A percentile compares a stretch with the other conserved stretches of the same genome.
These are phyloP conservation scores for Warburgia ugandensis DNA, from an alignment of 164 flowering plant genomes.

Conservation along the genomic window DNA sequence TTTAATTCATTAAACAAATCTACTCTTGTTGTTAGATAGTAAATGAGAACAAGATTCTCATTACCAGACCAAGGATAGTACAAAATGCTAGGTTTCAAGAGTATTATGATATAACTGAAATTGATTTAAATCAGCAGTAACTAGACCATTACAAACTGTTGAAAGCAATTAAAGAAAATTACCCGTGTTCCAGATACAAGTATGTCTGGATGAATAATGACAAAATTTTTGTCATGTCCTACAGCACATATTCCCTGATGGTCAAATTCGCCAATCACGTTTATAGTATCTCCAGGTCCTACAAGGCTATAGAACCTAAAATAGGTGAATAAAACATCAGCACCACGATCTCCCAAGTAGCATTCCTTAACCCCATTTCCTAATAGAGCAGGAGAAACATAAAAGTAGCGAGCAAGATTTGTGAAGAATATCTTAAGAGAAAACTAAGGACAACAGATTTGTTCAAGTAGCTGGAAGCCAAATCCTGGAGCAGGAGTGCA, in stretches of 20 bases:
- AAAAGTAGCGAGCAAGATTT: too few species aligned
- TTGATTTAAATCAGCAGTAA: background rate
- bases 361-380: too few species aligned
- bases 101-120: too few species aligned
- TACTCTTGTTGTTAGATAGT: background rate
- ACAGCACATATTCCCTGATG: slow-evolving; percentile 68
- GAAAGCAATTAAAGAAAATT: slow-evolving; percentile 12
- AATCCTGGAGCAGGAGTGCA: too few species aligned
- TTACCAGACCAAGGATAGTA: background rate
- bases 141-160: background rate
- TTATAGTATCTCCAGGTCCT: slow-evolving; percentile 87
- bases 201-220: slow-evolving; percentile 82
- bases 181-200: slow-evolving; percentile 93
- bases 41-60: background rate
- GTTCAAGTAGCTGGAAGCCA: too few species aligned
- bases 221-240: slow-evolving; percentile 45
- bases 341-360: background rate
- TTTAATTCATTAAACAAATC: slow-evolving; percentile 2
- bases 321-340: slow-evolving; percentile 5
- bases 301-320: slow-evolving; percentile 70
- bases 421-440: too few species aligned
- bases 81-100: too few species aligned
- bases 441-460: too few species aligned
- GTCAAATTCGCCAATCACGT: slow-evolving; percentile 86
- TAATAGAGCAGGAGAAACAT: too few species aligned